phyloP scores from a whole-genome alignment of 2,329 filamentous ascomycete species.

The Trichophyton simii region DNA sequence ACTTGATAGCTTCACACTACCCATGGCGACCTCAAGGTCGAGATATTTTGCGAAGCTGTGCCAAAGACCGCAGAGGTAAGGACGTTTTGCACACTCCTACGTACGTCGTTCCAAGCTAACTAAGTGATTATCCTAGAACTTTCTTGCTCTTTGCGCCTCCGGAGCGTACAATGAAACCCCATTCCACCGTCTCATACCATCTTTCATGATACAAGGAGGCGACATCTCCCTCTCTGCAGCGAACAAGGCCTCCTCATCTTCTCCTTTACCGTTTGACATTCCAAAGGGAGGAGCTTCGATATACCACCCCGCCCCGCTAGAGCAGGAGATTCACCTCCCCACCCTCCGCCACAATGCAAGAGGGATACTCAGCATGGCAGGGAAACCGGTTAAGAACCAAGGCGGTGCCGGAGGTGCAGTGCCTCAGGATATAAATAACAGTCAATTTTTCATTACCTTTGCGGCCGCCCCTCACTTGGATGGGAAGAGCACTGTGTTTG shows the following conservation, averaged over 20 bases:
- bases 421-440: constrained; percentile 36
- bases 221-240: constrained; percentile 33
- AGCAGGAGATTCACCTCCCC: constrained; percentile 50
- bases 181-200: constrained; percentile 51
- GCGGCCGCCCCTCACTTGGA: constrained; percentile 51
- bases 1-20: constrained; percentile 59
- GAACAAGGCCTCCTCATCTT: constrained; percentile 29
- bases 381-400: constrained; percentile 38
- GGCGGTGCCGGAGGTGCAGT: constrained; percentile 24
- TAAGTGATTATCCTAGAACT: constrained; percentile 37
- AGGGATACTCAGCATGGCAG: constrained; percentile 48
- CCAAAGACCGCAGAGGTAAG: constrained; percentile 77
- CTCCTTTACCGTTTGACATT: constrained; percentile 34
- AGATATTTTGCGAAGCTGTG: constrained; percentile 89
- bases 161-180: constrained; percentile 48
- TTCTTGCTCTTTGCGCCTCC: constrained; percentile 52
- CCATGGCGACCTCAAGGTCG: constrained; percentile 81
- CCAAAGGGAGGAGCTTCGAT: constrained; percentile 48
- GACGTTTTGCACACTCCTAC: neutral
- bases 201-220: constrained; percentile 54
- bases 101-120: neutral
- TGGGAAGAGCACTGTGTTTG: constrained; percentile 55
- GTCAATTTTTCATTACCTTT: constrained; percentile 54
- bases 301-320: constrained; percentile 39
- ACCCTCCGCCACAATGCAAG: constrained; percentile 45